Evolutionary conservation across 257 asterid species (phyloP), one percentile per base, ranked within the genome.

Genomic region (Echium plantagineum): DNA sequence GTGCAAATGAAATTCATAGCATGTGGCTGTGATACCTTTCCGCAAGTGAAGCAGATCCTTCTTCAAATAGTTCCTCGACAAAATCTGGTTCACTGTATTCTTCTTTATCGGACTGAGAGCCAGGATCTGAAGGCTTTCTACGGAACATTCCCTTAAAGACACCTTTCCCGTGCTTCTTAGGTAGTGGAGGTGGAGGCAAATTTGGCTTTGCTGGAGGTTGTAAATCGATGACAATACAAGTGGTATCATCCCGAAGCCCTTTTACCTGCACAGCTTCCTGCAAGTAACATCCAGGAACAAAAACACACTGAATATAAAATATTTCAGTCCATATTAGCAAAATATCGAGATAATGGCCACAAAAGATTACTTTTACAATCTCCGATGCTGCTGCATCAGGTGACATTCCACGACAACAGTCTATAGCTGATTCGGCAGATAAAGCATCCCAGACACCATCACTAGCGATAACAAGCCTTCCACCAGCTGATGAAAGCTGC

Each of bases 401-500:
- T 24, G 78, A 70, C 94, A 82, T 76, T 55, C 86, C 95, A 66
- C 78, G 72, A 60, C 81, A 82, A 69, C 95, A 84, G 58, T 82
- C 95, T 7, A 80, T 63, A 65, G 86, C 90, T 30, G 71, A 47
- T 75, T 86, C 88, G 38, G 85, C 78, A 65, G 94, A 73, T 69
- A 86, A 15, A 32, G 90, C 82, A 35, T 86, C 95, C 94, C 94
- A 86, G 70, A 86, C 95, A 69, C 95, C 95, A 54, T 86, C 95
- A 13, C 95, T 86, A 18, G 90, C 80, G 72, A 86, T 80, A 19
- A 86, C 72, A 62, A 84, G 78, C 78, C 94, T 71, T 61, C 95
- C 95, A 65, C 95, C 94, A 19, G 78, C 72, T 16, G 94, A 68
- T 21, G 95, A 69, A 55, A 86, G 81, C 88, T 84, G 87, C 74